Evolutionary conservation across 169 alveolate species (phyloP).

Genomic region (Neospora caninum): DNA sequence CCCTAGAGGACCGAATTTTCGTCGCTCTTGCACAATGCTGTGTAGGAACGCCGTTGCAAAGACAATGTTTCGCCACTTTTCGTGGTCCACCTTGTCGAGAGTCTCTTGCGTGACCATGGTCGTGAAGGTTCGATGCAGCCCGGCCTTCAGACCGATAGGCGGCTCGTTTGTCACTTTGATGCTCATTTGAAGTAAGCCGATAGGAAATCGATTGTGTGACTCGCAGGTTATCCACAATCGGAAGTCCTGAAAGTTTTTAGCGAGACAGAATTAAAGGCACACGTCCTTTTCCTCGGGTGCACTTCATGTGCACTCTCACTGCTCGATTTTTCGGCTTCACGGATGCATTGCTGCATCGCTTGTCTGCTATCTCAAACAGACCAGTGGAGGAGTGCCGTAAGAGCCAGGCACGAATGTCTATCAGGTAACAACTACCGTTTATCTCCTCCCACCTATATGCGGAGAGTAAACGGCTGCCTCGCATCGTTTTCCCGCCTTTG

Average conservation of each 20-base stretch:
- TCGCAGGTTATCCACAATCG: slow-evolving; percentile 90
- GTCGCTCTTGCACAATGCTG: slow-evolving; percentile 88
- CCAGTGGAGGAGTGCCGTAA: too few relatives aligned
- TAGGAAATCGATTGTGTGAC: slow-evolving; percentile 93
- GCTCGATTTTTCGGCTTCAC: too few relatives aligned
- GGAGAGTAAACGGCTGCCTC: too few relatives aligned
- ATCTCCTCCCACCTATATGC: too few relatives aligned
- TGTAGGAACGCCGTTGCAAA: slow-evolving; percentile 91
- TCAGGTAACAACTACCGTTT: too few relatives aligned
- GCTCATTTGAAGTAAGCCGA: slow-evolving; percentile 94
- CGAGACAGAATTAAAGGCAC: slow-evolving; percentile 63
- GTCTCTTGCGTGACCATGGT: slow-evolving; percentile 91
- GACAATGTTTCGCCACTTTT: slow-evolving; percentile 92
- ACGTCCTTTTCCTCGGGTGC: background rate
- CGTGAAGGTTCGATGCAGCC: slow-evolving; percentile 93
- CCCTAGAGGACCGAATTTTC: slow-evolving; percentile 94
- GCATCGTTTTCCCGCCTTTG: too few relatives aligned
- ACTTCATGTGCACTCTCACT: too few relatives aligned
- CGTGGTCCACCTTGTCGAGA: slow-evolving; percentile 93
- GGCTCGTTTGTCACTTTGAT: slow-evolving; percentile 96
- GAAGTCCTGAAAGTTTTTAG: slow-evolving; percentile 75
- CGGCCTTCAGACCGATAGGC: slow-evolving; percentile 96
- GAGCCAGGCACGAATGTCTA: too few relatives aligned
- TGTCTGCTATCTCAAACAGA: too few relatives aligned
- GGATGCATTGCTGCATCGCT: too few relatives aligned